phyloP scores from a whole-genome alignment of 129 eudicot species.

The Apium graveolens region DNA sequence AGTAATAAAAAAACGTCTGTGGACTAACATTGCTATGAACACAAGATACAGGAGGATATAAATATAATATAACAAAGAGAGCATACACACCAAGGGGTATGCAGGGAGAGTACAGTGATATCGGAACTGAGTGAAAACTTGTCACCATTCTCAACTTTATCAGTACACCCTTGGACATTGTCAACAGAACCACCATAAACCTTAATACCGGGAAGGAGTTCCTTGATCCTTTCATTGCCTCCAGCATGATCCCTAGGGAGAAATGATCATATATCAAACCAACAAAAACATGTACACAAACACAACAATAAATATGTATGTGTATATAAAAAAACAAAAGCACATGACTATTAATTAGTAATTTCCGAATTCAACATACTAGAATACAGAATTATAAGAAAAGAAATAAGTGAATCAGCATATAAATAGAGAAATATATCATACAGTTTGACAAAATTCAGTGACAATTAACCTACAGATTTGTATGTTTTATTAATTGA shows the following conservation, averaged over 20 bases:
- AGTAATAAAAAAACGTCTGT: too few species aligned
- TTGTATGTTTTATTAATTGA: too few species aligned
- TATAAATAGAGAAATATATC: not conserved
- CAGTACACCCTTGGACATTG: slow-evolving; percentile 79
- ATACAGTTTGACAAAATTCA: not conserved
- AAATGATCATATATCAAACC: not conserved
- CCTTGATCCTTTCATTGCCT: slow-evolving; percentile 77
- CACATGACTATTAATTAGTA: too few species aligned
- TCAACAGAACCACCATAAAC: slow-evolving; percentile 83
- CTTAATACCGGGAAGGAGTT: slow-evolving; percentile 69
- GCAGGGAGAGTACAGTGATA: slow-evolving; percentile 52
- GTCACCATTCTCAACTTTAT: slow-evolving; percentile 78
- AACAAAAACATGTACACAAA: not conserved
- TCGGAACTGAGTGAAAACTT: slow-evolving; percentile 55
- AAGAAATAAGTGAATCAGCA: too few species aligned
- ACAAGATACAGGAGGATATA: not conserved
- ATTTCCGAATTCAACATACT: too few species aligned
- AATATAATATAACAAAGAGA: too few species aligned
- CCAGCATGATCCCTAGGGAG: slow-evolving; percentile 93
- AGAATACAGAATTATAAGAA: too few species aligned
- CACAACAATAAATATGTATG: too few species aligned
- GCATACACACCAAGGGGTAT: slow-evolving; percentile 72
- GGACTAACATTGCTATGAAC: too few species aligned
- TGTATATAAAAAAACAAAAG: too few species aligned
- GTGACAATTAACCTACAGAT: too few species aligned